Percentiles rank a stretch among this genome's conserved stretches.
phyloP scores from a whole-genome alignment of 345 rosid species.

The Cardamine occulta region DNA sequence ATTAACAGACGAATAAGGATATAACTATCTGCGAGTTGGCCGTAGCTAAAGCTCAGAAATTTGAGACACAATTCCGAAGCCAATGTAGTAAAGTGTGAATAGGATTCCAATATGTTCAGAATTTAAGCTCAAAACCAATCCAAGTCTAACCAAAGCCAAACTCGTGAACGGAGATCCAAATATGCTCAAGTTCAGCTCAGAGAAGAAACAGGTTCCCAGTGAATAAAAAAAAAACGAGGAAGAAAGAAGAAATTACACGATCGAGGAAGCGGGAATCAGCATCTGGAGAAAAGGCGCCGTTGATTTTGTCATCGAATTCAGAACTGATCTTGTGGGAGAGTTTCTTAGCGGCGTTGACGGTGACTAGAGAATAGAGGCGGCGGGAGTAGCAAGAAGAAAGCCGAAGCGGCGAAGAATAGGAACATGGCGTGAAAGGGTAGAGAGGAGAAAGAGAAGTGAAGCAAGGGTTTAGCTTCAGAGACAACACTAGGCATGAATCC shows the following conservation, averaged over 20 bases:
- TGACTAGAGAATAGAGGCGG: constrained; percentile 43
- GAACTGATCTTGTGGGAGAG: constrained; percentile 47
- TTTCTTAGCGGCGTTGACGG: constrained; percentile 43
- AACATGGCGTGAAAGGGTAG: constrained; percentile 28
- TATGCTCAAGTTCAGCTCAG: background rate
- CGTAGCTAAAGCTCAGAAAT: background rate
- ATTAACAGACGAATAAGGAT: background rate
- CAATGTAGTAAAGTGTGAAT: background rate
- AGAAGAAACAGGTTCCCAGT: background rate
- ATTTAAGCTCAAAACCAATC: constrained; percentile 1
- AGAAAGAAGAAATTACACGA: constrained; percentile 50
- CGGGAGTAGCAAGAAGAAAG: constrained; percentile 37
- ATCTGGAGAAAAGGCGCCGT: constrained; percentile 59
- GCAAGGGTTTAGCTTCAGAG: constrained; percentile 42
- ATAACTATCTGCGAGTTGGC: background rate
- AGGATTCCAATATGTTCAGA: background rate
- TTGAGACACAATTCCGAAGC: background rate
- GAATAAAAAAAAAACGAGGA: background rate
- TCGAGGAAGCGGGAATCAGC: constrained; percentile 78
- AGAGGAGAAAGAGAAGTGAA: constrained; percentile 28
- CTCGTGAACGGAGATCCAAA: background rate
- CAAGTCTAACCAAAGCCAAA: background rate
- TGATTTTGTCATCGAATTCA: constrained; percentile 61
- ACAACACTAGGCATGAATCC: constrained; percentile 41
- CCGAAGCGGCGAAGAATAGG: constrained; percentile 34